Evolutionary conservation across 2,329 filamentous ascomycete species (phyloP).

Genomic region (Trichoderma polysporum): DNA sequence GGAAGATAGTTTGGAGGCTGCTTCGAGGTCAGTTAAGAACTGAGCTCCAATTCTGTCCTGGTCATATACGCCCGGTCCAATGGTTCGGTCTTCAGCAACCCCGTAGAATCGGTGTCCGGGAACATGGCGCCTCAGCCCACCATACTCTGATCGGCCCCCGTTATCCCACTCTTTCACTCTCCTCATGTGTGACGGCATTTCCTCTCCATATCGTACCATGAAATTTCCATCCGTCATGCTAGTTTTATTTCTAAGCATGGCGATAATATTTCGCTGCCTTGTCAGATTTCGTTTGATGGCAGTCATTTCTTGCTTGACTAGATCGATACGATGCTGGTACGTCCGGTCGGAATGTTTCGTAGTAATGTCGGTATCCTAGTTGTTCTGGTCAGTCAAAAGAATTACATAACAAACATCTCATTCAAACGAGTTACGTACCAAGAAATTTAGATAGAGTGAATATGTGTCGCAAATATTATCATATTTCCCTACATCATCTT

Average conservation of each 20-base stretch:
- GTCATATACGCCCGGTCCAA: constrained; percentile 22
- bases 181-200: constrained; percentile 8
- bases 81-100: not conserved
- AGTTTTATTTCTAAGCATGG: constrained; percentile 26
- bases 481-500: constrained; percentile 39
- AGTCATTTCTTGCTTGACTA: constrained; percentile 43
- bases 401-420: not conserved
- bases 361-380: constrained; percentile 41
- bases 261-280: constrained; percentile 35
- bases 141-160: constrained; percentile 9
- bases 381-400: constrained; percentile 23
- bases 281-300: constrained; percentile 38
- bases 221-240: constrained; percentile 6
- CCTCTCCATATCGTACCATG: constrained; percentile 9
- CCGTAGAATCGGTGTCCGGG: not conserved
- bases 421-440: constrained; percentile 33
- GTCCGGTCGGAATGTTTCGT: constrained; percentile 42
- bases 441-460: constrained; percentile 41
- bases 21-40: constrained; percentile 30
- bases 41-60: constrained; percentile 27
- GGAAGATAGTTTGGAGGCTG: constrained; percentile 36
- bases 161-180: not conserved
- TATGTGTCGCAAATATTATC: constrained; percentile 44
- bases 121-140: not conserved
- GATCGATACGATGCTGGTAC: constrained; percentile 42